A percentile compares a stretch with the other conserved stretches of the same genome.
phyloP scores from a whole-genome alignment of 2,329 filamentous ascomycete genomes.

The Lachnellula suecica region DNA sequence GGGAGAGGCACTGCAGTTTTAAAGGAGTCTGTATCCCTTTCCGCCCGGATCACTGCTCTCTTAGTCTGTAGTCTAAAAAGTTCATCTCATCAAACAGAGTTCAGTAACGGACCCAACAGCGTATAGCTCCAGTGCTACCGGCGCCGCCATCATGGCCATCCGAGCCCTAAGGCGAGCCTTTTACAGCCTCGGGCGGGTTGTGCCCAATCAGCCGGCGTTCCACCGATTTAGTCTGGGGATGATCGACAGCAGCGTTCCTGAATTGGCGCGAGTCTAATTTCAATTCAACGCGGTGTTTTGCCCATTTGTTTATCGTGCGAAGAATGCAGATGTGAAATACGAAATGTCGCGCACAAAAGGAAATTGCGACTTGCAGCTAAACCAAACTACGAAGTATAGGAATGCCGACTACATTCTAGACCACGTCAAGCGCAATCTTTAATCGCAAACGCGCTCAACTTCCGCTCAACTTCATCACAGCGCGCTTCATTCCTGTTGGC shows the following conservation, averaged over 20 bases:
- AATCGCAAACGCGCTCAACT: too few species aligned
- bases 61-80: not conserved
- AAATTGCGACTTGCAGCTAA: slow-evolving; percentile 1
- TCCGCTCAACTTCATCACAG: too few species aligned
- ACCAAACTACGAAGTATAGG: not conserved
- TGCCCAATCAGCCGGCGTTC: not conserved
- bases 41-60: not conserved
- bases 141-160: not conserved
- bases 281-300: not conserved
- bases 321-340: slow-evolving; percentile 1
- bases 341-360: not conserved
- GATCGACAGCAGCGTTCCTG: slow-evolving; percentile 5
- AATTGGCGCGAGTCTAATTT: not conserved
- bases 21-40: not conserved
- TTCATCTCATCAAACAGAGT: not conserved
- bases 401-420: not conserved
- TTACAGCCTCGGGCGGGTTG: too few species aligned
- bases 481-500: not conserved
- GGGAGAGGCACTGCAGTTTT: not conserved
- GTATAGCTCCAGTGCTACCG: not conserved
- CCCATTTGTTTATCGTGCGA: slow-evolving; percentile 1
- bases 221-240: not conserved
- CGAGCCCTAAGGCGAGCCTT: not conserved
- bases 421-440: not conserved
- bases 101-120: not conserved